These are phyloP conservation scores for Trichoderma gamsii DNA, from an alignment of 495 filamentous ascomycete genomes.

Conservation along the genomic window DNA sequence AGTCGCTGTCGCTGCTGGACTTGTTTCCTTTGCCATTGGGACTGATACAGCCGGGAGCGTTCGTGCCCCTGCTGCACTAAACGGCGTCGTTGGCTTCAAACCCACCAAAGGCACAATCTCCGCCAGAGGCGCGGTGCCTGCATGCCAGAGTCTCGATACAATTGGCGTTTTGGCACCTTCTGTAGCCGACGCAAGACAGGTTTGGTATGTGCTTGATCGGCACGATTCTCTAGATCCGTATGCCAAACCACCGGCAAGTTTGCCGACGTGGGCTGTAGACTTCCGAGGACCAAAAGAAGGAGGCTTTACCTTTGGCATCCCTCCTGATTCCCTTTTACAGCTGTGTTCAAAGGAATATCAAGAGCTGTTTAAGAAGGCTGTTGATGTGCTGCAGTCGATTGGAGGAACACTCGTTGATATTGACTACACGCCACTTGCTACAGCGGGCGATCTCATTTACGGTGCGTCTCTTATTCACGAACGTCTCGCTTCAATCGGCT, in stretches of 20 bases:
- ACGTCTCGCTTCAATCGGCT: conserved; percentile 49
- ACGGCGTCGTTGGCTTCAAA: conserved; percentile 62
- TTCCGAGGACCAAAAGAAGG: conserved; percentile 39
- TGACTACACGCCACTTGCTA: conserved; percentile 51
- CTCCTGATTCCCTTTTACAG: conserved; percentile 40
- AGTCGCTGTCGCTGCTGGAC: conserved; percentile 49
- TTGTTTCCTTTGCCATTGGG: conserved; percentile 57
- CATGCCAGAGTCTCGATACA: conserved; percentile 57
- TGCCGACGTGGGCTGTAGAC: conserved; percentile 43
- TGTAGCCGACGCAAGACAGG: conserved; percentile 45
- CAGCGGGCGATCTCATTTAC: conserved; percentile 53
- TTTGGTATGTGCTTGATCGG: conserved; percentile 50
- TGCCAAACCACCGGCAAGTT: conserved; percentile 40
- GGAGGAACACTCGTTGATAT: conserved; percentile 43
- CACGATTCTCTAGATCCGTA: conserved; percentile 52
- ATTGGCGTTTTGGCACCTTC: conserved; percentile 51
- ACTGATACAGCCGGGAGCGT: conserved; percentile 65
- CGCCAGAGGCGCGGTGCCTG: conserved; percentile 52
- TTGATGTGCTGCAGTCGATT: conserved; percentile 36
- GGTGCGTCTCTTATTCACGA: conserved; percentile 51
- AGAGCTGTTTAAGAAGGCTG: conserved; percentile 39
- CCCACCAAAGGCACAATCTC: conserved; percentile 60
- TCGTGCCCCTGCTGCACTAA: conserved; percentile 56
- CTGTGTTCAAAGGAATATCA: conserved; percentile 41
- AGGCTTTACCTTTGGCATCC: conserved; percentile 50